These are phyloP conservation scores for Calocera viscosa DNA, from an alignment of 768 basidiomycete genomes.

Conservation along the genomic window DNA sequence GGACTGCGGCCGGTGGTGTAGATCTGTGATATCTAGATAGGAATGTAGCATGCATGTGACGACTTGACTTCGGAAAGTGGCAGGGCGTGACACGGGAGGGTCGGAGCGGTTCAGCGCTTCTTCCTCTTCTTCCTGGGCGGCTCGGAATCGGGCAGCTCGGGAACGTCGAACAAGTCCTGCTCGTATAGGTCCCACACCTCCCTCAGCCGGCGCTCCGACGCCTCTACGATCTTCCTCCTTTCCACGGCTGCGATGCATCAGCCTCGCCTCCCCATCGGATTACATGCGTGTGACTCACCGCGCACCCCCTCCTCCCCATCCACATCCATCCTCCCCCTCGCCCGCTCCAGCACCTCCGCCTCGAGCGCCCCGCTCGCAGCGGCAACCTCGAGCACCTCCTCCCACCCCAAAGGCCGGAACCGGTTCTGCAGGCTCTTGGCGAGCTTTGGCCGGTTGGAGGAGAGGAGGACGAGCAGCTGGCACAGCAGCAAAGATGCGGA, in stretches of 20 bases:
- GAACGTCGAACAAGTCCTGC: background rate
- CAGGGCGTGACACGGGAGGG: no score
- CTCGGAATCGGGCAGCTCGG: background rate
- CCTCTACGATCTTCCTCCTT: background rate
- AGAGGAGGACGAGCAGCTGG: constrained; percentile 42
- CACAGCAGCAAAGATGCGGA: constrained; percentile 38
- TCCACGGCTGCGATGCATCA: background rate
- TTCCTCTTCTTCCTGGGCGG: background rate
- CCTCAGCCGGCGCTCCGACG: background rate
- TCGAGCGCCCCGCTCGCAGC: background rate
- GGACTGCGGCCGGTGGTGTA: no score
- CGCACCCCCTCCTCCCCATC: background rate
- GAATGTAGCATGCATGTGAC: no score
- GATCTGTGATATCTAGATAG: no score
- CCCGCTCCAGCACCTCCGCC: background rate
- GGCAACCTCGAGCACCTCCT: background rate
- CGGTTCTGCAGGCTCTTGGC: background rate
- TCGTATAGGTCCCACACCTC: background rate
- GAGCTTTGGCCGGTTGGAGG: constrained; percentile 35
- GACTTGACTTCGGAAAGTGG: no score
- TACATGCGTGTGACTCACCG: background rate
- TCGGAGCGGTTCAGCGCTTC: background rate
- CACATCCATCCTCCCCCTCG: background rate
- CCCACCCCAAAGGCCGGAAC: constrained; percentile 7
- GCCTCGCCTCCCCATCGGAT: background rate